These are phyloP conservation scores for Lichtheimia ornata DNA, from an alignment of 371 early-diverging fungal species.

Conservation along the genomic window DNA sequence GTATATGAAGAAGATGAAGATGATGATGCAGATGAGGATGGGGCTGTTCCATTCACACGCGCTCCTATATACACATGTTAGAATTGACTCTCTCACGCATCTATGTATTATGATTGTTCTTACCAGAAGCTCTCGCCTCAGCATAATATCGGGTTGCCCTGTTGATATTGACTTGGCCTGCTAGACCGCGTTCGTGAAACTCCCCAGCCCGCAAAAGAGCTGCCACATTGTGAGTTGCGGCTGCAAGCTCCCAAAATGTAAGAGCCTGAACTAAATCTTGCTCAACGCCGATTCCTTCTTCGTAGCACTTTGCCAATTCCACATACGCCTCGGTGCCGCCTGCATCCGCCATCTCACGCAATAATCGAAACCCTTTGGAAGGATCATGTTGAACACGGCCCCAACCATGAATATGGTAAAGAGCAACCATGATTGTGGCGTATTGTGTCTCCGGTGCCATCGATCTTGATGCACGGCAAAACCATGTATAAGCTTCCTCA, in stretches of 20 bases:
- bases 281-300: constrained; percentile 27
- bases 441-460: constrained; percentile 8
- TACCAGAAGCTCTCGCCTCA: constrained; percentile 7
- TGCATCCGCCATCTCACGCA: constrained; percentile 20
- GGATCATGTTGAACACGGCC: constrained; percentile 19
- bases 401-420: constrained; percentile 32
- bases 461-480: constrained; percentile 10
- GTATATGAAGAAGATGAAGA: constrained; percentile 11
- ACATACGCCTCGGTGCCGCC: constrained; percentile 21
- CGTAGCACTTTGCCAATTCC: constrained; percentile 31
- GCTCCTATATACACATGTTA: neutral
- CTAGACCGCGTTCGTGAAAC: constrained; percentile 26
- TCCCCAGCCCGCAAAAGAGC: constrained; percentile 27
- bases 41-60: neutral
- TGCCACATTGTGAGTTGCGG: constrained; percentile 23
- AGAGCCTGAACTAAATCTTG: constrained; percentile 22
- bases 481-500: constrained; percentile 22
- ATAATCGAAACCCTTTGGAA: constrained; percentile 10
- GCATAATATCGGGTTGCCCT: constrained; percentile 7
- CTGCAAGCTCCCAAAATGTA: constrained; percentile 31
- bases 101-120: neutral
- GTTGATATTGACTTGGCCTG: constrained; percentile 12
- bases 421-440: constrained; percentile 28
- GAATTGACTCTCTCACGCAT: neutral
- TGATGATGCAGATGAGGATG: constrained; percentile 2